Evolutionary conservation across 1,284 basidiomycete species (phyloP), one percentile per base, ranked within the genome.

Genomic region (Ganoderma lingzhi): DNA sequence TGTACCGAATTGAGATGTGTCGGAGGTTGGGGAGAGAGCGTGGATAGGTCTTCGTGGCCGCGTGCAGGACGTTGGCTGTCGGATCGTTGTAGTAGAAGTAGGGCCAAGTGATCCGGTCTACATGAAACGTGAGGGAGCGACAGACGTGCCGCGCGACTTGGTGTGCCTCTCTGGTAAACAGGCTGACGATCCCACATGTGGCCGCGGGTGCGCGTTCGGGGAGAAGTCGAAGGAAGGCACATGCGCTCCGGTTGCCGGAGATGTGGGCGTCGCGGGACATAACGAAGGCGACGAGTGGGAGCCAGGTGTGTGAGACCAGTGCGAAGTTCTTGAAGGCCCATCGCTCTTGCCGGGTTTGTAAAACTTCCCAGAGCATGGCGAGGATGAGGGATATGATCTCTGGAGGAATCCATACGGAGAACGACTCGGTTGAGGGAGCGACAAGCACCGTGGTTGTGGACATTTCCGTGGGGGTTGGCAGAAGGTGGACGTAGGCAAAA

Each of bases 311-410:
- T 69, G 76, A 81, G 62, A 82, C 79, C 35, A 78, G 74, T 48
- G 76, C 76, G 15, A 80, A 69, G 6, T 79, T 74, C 12, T 73
- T 75, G 76, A 80, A 73, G 15, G 65, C 48, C 32, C 75, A 75
- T 51, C 83, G 81, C 37, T 83, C 81, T 39, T 73, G 51, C 1
- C 67, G 66, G 15, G 75, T 66, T 62, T 83, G 77, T 6, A 75
- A 68, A 5, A 75, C 72, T 8, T 71, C 62, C 84, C 84, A 85
- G 37, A 76, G 73, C 30, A 77, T 73, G 17, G 53, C 62, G 64
- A 84, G 69, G 59, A 84, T 81, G 41, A 78, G 67, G 62, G 80
- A 80, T 62, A 81, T 68, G 41, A 85, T 72, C 67, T 85, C 83
- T 30, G 75, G 68, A 5, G 82, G 83, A 19, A 84, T 74, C 59